These are phyloP conservation scores for Leucosporidium creatinivorum DNA, from an alignment of 768 basidiomycete genomes.

Conservation along the genomic window DNA sequence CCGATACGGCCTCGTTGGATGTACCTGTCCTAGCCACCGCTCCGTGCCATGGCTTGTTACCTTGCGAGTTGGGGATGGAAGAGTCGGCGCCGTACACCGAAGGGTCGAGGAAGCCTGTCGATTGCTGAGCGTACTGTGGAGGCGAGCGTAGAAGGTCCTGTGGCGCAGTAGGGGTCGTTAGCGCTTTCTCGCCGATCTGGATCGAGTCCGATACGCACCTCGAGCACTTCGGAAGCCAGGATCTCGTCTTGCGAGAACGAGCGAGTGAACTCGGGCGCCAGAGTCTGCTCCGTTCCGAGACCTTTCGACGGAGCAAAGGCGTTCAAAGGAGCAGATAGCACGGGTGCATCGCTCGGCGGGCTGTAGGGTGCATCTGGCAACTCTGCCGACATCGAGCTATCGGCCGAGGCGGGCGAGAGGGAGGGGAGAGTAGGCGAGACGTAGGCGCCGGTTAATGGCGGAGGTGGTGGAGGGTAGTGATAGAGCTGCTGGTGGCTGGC, in stretches of 20 bases:
- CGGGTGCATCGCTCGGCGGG: not conserved
- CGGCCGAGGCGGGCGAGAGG: too few species aligned
- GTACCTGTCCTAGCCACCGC: not conserved
- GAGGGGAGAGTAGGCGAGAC: not conserved
- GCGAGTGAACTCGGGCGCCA: not conserved
- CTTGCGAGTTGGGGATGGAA: not conserved
- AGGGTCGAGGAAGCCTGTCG: not conserved
- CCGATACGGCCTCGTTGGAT: not conserved
- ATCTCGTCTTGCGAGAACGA: slow-evolving; percentile 31
- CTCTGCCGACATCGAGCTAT: not conserved
- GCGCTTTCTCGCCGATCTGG: not conserved
- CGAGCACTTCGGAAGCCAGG: slow-evolving; percentile 28
- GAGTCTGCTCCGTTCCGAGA: not conserved
- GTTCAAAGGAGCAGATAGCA: not conserved
- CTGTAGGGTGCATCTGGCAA: not conserved
- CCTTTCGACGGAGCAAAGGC: not conserved
- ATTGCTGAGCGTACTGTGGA: not conserved
- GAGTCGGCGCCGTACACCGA: too few species aligned
- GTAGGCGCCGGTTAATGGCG: not conserved
- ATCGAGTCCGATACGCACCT: not conserved
- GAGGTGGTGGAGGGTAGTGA: not conserved
- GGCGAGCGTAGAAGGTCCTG: slow-evolving; percentile 7
- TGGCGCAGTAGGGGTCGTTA: too few species aligned
- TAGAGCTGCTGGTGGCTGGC: not conserved
- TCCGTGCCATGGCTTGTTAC: not conserved